Conservation (phyloP, 1,284 basidiomycete genomes). For the Retiboletus flavoniger region DNA sequence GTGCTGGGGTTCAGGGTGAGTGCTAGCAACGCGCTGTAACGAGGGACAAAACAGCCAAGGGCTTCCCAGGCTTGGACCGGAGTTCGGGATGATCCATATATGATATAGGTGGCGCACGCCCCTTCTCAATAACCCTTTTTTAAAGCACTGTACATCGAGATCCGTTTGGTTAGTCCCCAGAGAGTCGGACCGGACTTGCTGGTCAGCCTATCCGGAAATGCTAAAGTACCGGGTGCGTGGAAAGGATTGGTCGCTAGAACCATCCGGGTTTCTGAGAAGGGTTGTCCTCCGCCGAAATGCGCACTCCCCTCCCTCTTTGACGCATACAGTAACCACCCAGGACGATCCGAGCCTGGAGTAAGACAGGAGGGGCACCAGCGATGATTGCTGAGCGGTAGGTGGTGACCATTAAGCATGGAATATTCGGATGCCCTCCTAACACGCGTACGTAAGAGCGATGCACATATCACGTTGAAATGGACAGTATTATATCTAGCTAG, state of each 20-base stretch:
- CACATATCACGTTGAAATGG: neutral
- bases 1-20: neutral
- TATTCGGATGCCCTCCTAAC: neutral
- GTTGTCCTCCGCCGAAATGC: neutral
- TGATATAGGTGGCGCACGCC: too few relatives aligned
- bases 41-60: neutral
- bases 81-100: neutral
- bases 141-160: neutral
- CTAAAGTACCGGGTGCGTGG: neutral
- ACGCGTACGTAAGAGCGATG: neutral
- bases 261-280: constrained; percentile 1
- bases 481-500: neutral
- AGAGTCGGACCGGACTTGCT: neutral
- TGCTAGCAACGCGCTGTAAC: neutral
- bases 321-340: neutral
- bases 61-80: neutral
- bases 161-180: neutral
- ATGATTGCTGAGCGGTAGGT: neutral
- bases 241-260: neutral
- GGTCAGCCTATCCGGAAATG: too few relatives aligned
- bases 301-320: neutral
- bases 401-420: neutral
- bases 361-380: neutral
- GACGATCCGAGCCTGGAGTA: too few relatives aligned
- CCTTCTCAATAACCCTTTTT: neutral